Evolutionary conservation across 73 alveolate species (phyloP).

Genomic region (Symbiodinium natans): DNA sequence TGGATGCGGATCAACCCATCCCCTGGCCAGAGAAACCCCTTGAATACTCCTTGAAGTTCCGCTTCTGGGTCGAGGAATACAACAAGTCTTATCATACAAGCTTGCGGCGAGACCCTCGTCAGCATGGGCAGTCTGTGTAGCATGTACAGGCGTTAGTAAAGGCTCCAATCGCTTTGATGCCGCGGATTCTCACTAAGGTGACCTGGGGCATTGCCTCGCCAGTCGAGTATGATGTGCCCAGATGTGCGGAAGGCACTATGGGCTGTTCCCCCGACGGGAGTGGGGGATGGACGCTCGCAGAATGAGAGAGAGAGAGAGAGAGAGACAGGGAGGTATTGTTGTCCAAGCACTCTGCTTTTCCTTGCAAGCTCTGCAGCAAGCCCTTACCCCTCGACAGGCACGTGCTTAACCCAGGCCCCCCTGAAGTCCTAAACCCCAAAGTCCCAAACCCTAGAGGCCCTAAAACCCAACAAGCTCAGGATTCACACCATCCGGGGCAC

Average conservation of each 20-base stretch:
- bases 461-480: background rate
- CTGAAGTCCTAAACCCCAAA: no score
- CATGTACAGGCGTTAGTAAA: no score
- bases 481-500: slow-evolving; percentile 75
- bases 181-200: no score
- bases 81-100: slow-evolving; percentile 50
- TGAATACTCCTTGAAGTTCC: slow-evolving; percentile 86
- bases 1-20: slow-evolving; percentile 82
- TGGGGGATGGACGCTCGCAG: background rate
- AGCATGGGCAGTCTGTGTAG: no score
- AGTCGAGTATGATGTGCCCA: slow-evolving; percentile 91
- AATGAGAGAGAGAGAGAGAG: no score
- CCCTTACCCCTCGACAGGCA: no score
- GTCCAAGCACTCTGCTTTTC: no score
- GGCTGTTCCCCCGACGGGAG: background rate
- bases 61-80: slow-evolving; percentile 88
- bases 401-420: no score
- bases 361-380: no score
- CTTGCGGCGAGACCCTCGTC: slow-evolving; percentile 8
- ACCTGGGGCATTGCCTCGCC: slow-evolving; percentile 94
- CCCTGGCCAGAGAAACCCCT: slow-evolving; percentile 82
- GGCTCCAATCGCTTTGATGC: no score
- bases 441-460: no score
- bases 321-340: no score
- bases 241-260: slow-evolving; percentile 10